These are phyloP conservation scores for Phycomyces nitens DNA, from an alignment of 192 early-diverging fungal genomes.

Conservation along the genomic window DNA sequence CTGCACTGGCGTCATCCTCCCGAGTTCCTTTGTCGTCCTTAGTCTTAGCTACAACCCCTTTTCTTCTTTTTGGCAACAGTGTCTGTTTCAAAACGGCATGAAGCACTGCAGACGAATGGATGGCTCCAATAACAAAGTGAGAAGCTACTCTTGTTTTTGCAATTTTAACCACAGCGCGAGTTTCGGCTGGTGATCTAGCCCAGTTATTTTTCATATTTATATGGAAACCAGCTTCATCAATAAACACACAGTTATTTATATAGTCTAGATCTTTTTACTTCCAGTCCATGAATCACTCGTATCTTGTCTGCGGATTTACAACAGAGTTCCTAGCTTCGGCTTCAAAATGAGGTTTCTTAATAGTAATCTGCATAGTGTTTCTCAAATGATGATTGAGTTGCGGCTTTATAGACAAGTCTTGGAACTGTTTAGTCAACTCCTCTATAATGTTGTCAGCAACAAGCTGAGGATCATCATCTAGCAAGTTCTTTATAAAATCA, in stretches of 20 bases:
- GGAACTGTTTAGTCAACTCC: too few relatives aligned
- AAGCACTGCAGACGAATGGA: conserved; percentile 5
- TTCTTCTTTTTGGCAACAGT: conserved; percentile 13
- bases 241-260: background rate
- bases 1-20: conserved; percentile 2
- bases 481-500: background rate
- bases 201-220: conserved; percentile 1
- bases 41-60: conserved; percentile 5
- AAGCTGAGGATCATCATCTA: conserved; percentile 4
- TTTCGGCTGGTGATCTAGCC: background rate
- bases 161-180: background rate
- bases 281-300: background rate
- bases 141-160: conserved; percentile 3
- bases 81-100: conserved; percentile 9
- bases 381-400: background rate
- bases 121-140: conserved; percentile 8
- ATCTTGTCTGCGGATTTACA: background rate
- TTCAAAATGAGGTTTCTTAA: background rate
- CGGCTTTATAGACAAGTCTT: background rate
- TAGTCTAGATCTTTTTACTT: conserved; percentile 1
- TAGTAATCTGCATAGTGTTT: background rate
- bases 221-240: conserved; percentile 1
- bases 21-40: conserved; percentile 8
- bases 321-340: background rate
- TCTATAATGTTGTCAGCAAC: background rate